These are phyloP conservation scores for Areca catechu DNA, from an alignment of 176 grass and related monocot genomes.

Conservation along the genomic window DNA sequence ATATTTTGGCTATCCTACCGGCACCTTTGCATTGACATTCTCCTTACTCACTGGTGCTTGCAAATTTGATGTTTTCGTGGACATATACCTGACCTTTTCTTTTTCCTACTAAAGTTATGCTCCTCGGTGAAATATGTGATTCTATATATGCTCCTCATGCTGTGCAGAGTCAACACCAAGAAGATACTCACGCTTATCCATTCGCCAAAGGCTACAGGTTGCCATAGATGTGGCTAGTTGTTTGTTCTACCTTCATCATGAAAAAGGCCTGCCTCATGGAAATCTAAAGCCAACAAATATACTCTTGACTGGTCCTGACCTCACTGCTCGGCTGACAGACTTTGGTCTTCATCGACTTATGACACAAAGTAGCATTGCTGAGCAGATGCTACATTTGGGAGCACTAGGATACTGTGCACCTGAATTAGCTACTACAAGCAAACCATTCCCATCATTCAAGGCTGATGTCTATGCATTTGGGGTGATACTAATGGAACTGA, in stretches of 20 bases:
- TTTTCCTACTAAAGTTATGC: too few species aligned
- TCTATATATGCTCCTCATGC: not conserved
- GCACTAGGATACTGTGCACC: constrained; percentile 80
- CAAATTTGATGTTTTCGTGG: too few species aligned
- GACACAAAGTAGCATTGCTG: constrained; percentile 50
- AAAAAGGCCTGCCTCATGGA: constrained; percentile 75
- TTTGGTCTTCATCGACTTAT: constrained; percentile 75
- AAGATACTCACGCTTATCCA: constrained; percentile 82
- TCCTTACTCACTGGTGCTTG: too few species aligned
- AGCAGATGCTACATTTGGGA: constrained; percentile 85
- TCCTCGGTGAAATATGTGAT: too few species aligned
- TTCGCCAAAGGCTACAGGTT: constrained; percentile 66
- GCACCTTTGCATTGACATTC: too few species aligned
- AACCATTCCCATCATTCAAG: constrained; percentile 59
- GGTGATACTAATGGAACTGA: constrained; percentile 74
- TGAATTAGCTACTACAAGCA: constrained; percentile 48
- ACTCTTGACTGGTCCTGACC: constrained; percentile 81
- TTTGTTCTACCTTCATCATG: constrained; percentile 69
- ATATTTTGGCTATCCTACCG: too few species aligned
- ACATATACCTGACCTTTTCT: too few species aligned
- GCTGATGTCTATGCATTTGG: constrained; percentile 84
- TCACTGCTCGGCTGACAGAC: constrained; percentile 78
- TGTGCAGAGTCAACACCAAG: constrained; percentile 84
- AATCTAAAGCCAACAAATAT: constrained; percentile 93
- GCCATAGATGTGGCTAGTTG: constrained; percentile 63